phyloP scores from a whole-genome alignment of 2,329 filamentous ascomycete species.

The Rosellinia necatrix region DNA sequence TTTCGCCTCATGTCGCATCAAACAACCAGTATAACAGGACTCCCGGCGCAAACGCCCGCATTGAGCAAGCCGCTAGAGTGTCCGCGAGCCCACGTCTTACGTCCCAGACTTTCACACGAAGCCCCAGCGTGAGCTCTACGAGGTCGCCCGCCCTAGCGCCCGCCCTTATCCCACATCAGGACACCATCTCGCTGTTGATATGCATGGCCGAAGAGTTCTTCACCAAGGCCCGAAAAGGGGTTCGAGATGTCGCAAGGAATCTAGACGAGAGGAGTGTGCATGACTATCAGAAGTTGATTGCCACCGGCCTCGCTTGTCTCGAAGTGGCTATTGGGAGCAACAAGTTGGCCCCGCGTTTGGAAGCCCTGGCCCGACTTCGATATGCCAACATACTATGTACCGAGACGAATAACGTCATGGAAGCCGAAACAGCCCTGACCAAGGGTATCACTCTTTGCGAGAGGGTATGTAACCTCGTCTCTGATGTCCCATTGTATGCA shows the following conservation, averaged over 20 bases:
- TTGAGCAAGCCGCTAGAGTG: slow-evolving; percentile 36
- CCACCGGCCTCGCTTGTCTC: slow-evolving; percentile 73
- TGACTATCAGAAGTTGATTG: slow-evolving; percentile 74
- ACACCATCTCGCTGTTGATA: slow-evolving; percentile 65
- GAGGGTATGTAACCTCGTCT: slow-evolving; percentile 50
- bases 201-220: slow-evolving; percentile 80
- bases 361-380: slow-evolving; percentile 70
- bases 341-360: slow-evolving; percentile 65
- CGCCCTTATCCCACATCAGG: slow-evolving; percentile 51
- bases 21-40: slow-evolving; percentile 33
- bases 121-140: slow-evolving; percentile 41
- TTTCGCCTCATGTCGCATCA: slow-evolving; percentile 31
- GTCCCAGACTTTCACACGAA: slow-evolving; percentile 37
- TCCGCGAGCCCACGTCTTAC: slow-evolving; percentile 41
- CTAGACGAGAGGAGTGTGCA: slow-evolving; percentile 58
- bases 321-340: slow-evolving; percentile 69
- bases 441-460: slow-evolving; percentile 74
- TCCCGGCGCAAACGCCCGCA: slow-evolving; percentile 27
- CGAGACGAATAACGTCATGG: slow-evolving; percentile 76
- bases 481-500: neutral
- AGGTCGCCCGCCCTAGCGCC: slow-evolving; percentile 40
- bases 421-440: slow-evolving; percentile 72
- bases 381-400: slow-evolving; percentile 74
- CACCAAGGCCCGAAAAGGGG: slow-evolving; percentile 63
- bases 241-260: slow-evolving; percentile 52